These are phyloP conservation scores for Phialophora verrucosa DNA, from an alignment of 2,329 filamentous ascomycete genomes.

Conservation along the genomic window DNA sequence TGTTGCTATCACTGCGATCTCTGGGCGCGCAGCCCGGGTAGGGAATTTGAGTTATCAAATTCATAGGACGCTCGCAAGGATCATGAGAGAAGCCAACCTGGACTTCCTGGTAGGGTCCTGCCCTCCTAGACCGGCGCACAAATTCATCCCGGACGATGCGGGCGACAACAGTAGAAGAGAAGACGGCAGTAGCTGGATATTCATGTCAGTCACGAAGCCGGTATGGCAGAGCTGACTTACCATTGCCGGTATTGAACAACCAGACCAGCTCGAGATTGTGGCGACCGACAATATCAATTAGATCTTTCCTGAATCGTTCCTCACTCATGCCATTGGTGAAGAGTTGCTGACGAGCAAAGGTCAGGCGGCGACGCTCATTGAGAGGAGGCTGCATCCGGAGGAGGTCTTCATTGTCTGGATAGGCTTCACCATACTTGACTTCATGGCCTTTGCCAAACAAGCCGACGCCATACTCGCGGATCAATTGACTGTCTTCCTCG, in stretches of 20 bases:
- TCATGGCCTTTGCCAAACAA: conserved; percentile 45
- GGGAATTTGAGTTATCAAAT: conserved; percentile 42
- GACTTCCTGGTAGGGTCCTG: conserved; percentile 44
- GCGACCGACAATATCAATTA: conserved; percentile 43
- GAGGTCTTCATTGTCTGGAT: conserved; percentile 46
- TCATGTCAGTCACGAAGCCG: conserved; percentile 13
- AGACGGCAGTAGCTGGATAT: conserved; percentile 46
- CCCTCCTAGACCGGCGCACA: conserved; percentile 40
- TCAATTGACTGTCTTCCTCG: conserved; percentile 42
- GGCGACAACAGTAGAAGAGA: conserved; percentile 46
- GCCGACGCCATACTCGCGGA: conserved; percentile 42
- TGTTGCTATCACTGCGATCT: conserved; percentile 33
- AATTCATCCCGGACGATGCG: conserved; percentile 46
- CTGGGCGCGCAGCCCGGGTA: conserved; percentile 25
- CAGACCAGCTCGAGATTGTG: conserved; percentile 50
- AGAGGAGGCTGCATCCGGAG: conserved; percentile 45
- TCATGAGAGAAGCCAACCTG: conserved; percentile 48
- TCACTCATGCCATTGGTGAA: conserved; percentile 46
- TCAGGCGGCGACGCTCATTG: conserved; percentile 50
- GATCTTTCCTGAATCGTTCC: conserved; percentile 46
- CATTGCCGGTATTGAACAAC: conserved; percentile 52
- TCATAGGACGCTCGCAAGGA: conserved; percentile 49
- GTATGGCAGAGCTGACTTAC: conserved; percentile 40
- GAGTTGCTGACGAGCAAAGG: conserved; percentile 48
- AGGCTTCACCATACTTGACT: conserved; percentile 42